Evolutionary conservation across 176 grass and related monocot genomes (phyloP).

Genomic region (Aechmea fasciata): DNA sequence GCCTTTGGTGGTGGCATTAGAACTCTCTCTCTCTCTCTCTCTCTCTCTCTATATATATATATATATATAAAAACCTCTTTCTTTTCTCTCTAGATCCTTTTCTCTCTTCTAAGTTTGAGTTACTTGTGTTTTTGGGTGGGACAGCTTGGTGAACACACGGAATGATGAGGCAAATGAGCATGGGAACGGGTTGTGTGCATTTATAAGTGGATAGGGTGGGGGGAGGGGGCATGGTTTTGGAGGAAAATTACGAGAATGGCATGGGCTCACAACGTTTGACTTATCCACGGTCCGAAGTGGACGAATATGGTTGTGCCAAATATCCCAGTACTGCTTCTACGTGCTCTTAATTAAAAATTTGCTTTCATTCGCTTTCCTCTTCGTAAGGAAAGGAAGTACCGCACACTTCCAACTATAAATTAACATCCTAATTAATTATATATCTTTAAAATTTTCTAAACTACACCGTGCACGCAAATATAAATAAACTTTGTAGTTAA

Average conservation of each 20-base stretch:
- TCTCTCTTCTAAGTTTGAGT: neutral
- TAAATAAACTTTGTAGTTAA: too few species aligned
- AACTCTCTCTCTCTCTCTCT: neutral
- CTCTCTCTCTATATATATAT: constrained; percentile 9
- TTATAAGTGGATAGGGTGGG: neutral
- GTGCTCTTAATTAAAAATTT: too few species aligned
- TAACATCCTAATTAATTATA: too few species aligned
- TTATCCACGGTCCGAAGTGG: neutral
- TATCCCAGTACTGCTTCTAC: too few species aligned
- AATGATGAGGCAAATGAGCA: neutral
- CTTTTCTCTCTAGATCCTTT: neutral
- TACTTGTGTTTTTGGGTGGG: neutral
- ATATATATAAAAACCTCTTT: neutral
- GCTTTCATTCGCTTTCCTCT: too few species aligned
- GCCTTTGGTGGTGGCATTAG: constrained; percentile 32
- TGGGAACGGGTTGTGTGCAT: neutral
- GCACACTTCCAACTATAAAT: too few species aligned
- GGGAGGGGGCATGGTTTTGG: neutral
- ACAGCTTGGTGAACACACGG: neutral
- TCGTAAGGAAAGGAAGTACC: too few species aligned
- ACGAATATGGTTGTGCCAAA: constrained; percentile 6
- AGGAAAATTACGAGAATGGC: constrained; percentile 24
- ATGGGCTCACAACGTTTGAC: constrained; percentile 23
- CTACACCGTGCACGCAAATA: too few species aligned
- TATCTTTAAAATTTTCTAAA: too few species aligned